phyloP scores from a whole-genome alignment of 495 filamentous ascomycete genomes.

The Talaromyces proteolyticus region DNA sequence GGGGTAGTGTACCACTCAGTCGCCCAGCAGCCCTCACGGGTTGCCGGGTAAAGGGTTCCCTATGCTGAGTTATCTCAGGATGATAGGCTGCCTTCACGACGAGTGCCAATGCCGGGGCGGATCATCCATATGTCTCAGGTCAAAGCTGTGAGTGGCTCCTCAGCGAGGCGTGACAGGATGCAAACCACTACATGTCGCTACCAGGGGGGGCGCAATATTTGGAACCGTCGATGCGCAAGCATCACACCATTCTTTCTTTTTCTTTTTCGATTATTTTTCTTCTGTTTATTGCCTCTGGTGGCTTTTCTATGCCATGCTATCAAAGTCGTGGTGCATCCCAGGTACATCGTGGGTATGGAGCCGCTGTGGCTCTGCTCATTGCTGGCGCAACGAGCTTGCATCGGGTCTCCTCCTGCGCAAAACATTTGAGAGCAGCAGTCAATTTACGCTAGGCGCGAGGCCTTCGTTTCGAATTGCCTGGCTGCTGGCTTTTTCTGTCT shows the following conservation, averaged over 20 bases:
- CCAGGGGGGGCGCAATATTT: neutral
- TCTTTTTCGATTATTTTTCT: neutral
- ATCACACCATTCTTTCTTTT: neutral
- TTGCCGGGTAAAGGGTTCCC: neutral
- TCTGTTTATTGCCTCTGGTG: neutral
- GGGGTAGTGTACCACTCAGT: neutral
- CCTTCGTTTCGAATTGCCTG: no score
- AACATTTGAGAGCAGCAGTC: no score
- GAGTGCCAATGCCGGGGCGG: neutral
- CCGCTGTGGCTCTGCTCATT: no score
- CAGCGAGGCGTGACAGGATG: neutral
- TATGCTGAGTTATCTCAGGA: neutral
- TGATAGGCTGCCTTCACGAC: neutral
- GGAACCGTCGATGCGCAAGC: neutral
- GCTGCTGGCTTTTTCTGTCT: no score
- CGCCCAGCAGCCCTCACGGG: no score
- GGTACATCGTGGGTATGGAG: neutral
- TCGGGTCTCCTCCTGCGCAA: no score
- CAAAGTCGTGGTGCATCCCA: neutral
- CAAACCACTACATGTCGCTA: neutral
- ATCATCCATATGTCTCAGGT: neutral
- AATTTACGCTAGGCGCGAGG: no score
- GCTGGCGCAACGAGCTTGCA: no score
- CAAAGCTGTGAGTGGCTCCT: neutral
- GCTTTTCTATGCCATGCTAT: neutral